Evolutionary conservation across 306 rosid species (phyloP).

Genomic region (Lathyrus tuberosus): DNA sequence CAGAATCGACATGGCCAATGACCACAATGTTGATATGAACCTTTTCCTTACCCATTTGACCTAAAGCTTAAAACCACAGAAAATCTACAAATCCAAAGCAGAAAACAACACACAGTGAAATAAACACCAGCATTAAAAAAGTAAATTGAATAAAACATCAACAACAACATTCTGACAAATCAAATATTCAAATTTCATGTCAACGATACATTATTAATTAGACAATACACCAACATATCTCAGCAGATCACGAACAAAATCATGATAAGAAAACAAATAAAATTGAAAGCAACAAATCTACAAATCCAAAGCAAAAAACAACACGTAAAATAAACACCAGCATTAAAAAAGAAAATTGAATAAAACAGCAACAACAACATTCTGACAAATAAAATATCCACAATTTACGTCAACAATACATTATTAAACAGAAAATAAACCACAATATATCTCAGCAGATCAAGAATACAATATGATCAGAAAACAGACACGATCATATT

Average conservation of each 20-base stretch:
- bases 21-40: too few species aligned
- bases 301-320: background rate
- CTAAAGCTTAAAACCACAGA: constrained; percentile 14
- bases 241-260: too few species aligned
- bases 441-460: too few species aligned
- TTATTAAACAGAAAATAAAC: too few species aligned
- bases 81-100: background rate
- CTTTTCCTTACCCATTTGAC: constrained; percentile 65
- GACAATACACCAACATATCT: too few species aligned
- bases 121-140: background rate
- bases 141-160: background rate
- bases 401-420: too few species aligned
- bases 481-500: too few species aligned
- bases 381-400: too few species aligned
- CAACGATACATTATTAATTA: too few species aligned
- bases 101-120: background rate
- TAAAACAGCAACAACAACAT: background rate
- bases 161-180: background rate
- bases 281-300: background rate
- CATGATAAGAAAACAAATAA: too few species aligned
- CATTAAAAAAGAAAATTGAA: background rate
- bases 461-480: too few species aligned
- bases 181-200: background rate
- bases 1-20: constrained; percentile 1
- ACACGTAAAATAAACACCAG: background rate